A percentile compares a stretch with the other conserved stretches of the same genome.
Conservation (phyloP, 2,329 filamentous ascomycete genomes). For the Magnaporthales sp. region DNA sequence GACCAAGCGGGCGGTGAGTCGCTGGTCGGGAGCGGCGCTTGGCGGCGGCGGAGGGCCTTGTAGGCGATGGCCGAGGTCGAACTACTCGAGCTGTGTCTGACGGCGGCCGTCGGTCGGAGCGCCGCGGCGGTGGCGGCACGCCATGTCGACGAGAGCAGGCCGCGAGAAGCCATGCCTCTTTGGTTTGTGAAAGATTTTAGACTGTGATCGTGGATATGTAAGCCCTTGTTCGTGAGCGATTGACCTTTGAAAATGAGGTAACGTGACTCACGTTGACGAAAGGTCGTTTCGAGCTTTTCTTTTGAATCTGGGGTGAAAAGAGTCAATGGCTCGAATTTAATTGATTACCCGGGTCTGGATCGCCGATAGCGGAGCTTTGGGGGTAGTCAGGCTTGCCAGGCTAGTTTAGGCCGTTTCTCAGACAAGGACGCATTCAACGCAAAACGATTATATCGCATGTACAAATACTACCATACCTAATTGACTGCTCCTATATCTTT, state of each 20-base stretch:
- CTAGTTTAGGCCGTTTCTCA: neutral
- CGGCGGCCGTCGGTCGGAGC: constrained; percentile 21
- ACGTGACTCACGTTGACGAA: neutral
- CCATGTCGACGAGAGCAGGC: constrained; percentile 12
- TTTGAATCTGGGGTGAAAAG: neutral
- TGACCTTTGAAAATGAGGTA: neutral
- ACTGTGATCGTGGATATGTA: neutral
- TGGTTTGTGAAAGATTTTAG: neutral
- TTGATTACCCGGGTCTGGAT: neutral
- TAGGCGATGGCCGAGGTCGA: constrained; percentile 94
- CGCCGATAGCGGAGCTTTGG: neutral
- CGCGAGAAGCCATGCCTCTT: constrained; percentile 7
- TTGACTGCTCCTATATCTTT: no score
- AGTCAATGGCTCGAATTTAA: neutral
- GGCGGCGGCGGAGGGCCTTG: constrained; percentile 90
- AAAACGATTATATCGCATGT: neutral
- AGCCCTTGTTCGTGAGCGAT: neutral
- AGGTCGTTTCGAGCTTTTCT: neutral
- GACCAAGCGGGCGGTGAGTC: constrained; percentile 64
- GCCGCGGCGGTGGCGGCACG: constrained; percentile 16
- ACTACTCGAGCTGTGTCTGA: constrained; percentile 38
- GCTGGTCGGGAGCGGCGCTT: constrained; percentile 73
- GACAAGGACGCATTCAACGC: neutral
- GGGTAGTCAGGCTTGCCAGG: neutral
- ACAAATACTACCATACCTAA: no score